phyloP scores from a whole-genome alignment of 1,284 basidiomycete genomes.

The Leccinum holopus region DNA sequence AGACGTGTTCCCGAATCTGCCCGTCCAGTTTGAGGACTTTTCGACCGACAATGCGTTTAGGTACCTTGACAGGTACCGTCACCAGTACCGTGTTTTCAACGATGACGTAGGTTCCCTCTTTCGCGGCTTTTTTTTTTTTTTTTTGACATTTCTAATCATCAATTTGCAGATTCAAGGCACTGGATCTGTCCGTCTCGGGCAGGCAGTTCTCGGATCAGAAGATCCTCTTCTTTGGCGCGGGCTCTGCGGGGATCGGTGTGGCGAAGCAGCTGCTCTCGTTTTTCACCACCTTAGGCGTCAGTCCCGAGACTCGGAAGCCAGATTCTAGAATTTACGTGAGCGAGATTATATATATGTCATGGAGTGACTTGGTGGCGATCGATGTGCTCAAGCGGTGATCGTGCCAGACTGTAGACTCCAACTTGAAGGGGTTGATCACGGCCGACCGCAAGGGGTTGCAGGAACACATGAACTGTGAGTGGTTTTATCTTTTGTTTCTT shows the following conservation, averaged over 20 bases:
- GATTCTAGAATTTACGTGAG: slow-evolving; percentile 65
- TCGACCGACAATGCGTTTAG: slow-evolving; percentile 76
- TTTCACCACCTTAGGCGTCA: slow-evolving; percentile 66
- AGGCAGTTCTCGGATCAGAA: slow-evolving; percentile 66
- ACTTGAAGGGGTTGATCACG: slow-evolving; percentile 65
- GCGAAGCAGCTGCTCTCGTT: slow-evolving; percentile 76
- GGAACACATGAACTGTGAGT: slow-evolving; percentile 67
- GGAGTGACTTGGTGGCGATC: slow-evolving; percentile 3
- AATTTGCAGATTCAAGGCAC: slow-evolving; percentile 56
- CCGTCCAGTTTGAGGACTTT: slow-evolving; percentile 83
- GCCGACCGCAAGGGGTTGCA: slow-evolving; percentile 63
- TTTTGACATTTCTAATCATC: slow-evolving; percentile 12
- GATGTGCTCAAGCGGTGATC: slow-evolving; percentile 14
- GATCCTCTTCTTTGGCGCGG: slow-evolving; percentile 80
- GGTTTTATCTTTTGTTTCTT: not conserved
- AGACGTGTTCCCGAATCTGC: slow-evolving; percentile 66
- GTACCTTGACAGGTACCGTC: slow-evolving; percentile 65
- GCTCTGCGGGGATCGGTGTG: slow-evolving; percentile 78
- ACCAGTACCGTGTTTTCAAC: slow-evolving; percentile 71
- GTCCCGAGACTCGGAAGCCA: slow-evolving; percentile 59
- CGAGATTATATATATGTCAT: slow-evolving; percentile 5
- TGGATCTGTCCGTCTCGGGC: slow-evolving; percentile 69
- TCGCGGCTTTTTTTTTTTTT: not conserved
- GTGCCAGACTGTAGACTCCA: slow-evolving; percentile 63
- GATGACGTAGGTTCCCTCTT: slow-evolving; percentile 60